Percentiles rank a stretch among this genome's conserved stretches.
phyloP scores from a whole-genome alignment of 1,284 basidiomycete species.

The Amylostereum chailletii region DNA sequence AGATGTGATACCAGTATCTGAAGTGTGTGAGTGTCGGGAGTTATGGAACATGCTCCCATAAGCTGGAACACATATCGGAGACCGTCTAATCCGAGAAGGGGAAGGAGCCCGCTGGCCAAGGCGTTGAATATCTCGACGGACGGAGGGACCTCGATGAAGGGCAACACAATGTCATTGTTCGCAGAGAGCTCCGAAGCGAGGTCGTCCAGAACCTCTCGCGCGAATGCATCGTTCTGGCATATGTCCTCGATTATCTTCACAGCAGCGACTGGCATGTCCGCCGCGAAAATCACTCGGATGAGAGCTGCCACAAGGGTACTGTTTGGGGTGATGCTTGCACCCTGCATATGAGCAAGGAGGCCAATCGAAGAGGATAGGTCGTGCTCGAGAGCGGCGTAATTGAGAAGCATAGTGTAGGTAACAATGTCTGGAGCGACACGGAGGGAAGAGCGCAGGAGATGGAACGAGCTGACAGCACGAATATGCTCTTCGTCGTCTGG shows the following conservation, averaged over 20 bases:
- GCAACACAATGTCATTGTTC: neutral
- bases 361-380: slow-evolving; percentile 37
- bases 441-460: neutral
- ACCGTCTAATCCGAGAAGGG: slow-evolving; percentile 35
- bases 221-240: slow-evolving; percentile 23
- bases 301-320: slow-evolving; percentile 40
- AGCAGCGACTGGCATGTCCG: slow-evolving; percentile 37
- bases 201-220: slow-evolving; percentile 16
- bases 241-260: slow-evolving; percentile 38
- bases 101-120: slow-evolving; percentile 40
- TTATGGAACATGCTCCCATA: slow-evolving; percentile 42
- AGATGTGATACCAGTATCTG: slow-evolving; percentile 46
- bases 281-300: slow-evolving; percentile 42
- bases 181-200: slow-evolving; percentile 7
- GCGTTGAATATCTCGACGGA: slow-evolving; percentile 45
- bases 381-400: slow-evolving; percentile 38
- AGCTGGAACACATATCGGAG: slow-evolving; percentile 36
- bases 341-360: slow-evolving; percentile 40
- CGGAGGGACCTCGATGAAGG: slow-evolving; percentile 8
- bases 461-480: slow-evolving; percentile 2
- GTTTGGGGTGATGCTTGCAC: slow-evolving; percentile 35
- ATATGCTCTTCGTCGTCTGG: slow-evolving; percentile 3
- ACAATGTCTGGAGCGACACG: slow-evolving; percentile 36
- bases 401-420: slow-evolving; percentile 60
- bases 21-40: slow-evolving; percentile 42